Percentiles rank a stretch among this genome's conserved stretches.
phyloP scores from a whole-genome alignment of 345 rosid species.

The Camelina laxa region DNA sequence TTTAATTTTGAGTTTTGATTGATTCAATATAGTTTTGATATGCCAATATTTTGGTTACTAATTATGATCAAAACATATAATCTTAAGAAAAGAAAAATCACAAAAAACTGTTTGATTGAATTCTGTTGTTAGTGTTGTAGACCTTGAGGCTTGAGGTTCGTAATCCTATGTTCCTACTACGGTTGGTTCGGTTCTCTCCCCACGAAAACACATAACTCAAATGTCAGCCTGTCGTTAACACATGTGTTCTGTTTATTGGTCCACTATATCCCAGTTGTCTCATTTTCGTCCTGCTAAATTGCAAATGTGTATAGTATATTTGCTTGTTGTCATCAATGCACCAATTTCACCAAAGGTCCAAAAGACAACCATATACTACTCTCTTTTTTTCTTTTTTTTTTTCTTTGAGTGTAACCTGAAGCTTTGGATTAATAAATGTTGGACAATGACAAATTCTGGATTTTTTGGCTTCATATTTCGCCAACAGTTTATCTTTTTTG shows the following conservation, averaged over 20 bases:
- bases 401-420: constrained; percentile 1
- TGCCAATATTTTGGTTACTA: background rate
- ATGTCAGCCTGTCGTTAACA: background rate
- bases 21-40: background rate
- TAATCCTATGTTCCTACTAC: background rate
- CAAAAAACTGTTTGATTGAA: background rate
- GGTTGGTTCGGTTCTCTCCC: background rate
- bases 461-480: background rate
- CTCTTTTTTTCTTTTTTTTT: background rate
- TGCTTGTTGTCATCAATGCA: constrained; percentile 20
- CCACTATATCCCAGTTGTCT: background rate
- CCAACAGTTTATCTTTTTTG: background rate
- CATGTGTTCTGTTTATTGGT: constrained; percentile 1
- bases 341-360: constrained; percentile 12
- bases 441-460: background rate
- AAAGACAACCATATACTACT: background rate
- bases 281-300: background rate
- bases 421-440: constrained; percentile 19
- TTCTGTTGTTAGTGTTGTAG: background rate
- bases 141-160: constrained; percentile 3
- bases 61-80: background rate
- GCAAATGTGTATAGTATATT: constrained; percentile 1
- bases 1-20: background rate
- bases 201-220: background rate
- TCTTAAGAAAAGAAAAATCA: background rate